Evolutionary conservation across 2,329 filamentous ascomycete genomes (phyloP).

Genomic region (Pestalotiopsis sp.): DNA sequence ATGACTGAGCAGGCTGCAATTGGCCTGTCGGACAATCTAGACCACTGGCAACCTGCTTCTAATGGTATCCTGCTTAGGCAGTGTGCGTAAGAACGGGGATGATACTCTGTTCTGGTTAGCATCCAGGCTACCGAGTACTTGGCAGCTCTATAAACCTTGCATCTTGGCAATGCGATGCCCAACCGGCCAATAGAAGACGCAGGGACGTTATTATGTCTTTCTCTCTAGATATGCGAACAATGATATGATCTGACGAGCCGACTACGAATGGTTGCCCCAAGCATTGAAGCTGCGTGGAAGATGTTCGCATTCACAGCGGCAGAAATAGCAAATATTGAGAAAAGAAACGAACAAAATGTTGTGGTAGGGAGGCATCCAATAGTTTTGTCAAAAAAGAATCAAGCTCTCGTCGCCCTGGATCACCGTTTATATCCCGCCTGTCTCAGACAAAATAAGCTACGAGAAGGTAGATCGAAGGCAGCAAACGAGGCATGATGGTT

Average conservation of each 20-base stretch:
- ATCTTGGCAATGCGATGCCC: not conserved
- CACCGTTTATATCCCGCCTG: not conserved
- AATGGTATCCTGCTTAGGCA: not conserved
- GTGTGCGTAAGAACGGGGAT: constrained; percentile 4
- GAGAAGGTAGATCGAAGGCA: not conserved
- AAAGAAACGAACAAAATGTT: not conserved
- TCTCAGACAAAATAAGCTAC: not conserved
- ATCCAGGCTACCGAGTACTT: constrained; percentile 1
- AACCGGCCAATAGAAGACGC: not conserved
- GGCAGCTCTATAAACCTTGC: constrained; percentile 10
- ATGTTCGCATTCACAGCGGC: not conserved
- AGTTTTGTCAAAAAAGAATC: not conserved
- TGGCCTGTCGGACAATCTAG: not conserved
- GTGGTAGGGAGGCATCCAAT: not conserved
- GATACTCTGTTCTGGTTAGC: not conserved
- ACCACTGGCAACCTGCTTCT: not conserved
- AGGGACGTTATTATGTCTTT: not conserved
- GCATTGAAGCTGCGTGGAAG: not conserved
- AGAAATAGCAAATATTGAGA: no score
- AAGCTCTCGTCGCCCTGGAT: not conserved
- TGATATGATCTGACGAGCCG: constrained; percentile 6
- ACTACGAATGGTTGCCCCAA: not conserved
- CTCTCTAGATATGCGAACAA: not conserved
- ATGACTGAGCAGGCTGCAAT: not conserved
- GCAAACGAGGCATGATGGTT: not conserved